phyloP scores from a whole-genome alignment of 768 basidiomycete genomes.

The Termitomyces sp. region DNA sequence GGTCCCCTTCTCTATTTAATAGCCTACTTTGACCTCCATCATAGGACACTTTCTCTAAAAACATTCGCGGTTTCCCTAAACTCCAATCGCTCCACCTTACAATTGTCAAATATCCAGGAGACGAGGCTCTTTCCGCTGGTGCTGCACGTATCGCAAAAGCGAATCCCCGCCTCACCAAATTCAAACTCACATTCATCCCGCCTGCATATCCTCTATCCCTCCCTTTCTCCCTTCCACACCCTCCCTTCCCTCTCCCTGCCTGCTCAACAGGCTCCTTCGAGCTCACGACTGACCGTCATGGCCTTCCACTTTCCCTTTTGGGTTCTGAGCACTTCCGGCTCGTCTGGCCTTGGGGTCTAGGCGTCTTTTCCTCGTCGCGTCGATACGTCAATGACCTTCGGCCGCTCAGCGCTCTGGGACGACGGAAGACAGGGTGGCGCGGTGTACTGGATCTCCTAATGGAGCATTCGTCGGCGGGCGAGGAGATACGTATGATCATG shows the following conservation, averaged over 20 bases:
- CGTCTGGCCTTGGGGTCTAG: constrained; percentile 45
- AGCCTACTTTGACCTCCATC: not conserved
- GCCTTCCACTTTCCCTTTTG: constrained; percentile 48
- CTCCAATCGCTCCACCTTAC: constrained; percentile 58
- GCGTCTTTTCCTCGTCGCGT: constrained; percentile 28
- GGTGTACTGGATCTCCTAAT: constrained; percentile 40
- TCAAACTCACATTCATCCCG: constrained; percentile 62
- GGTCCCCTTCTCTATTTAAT: not conserved
- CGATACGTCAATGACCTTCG: constrained; percentile 36
- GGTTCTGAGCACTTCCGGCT: constrained; percentile 43
- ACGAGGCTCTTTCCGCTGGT: constrained; percentile 51
- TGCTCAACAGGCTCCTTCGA: constrained; percentile 50
- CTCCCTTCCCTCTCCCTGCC: constrained; percentile 35
- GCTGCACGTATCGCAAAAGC: constrained; percentile 57
- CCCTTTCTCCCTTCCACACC: constrained; percentile 35
- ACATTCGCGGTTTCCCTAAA: constrained; percentile 54
- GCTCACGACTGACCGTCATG: constrained; percentile 56
- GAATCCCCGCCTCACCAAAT: constrained; percentile 62
- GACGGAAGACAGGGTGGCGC: constrained; percentile 32
- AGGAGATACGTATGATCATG: constrained; percentile 58
- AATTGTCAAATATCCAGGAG: constrained; percentile 62
- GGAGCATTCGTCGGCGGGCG: constrained; percentile 59
- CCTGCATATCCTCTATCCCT: constrained; percentile 44
- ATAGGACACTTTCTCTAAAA: constrained; percentile 59
- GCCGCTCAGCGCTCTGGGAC: constrained; percentile 29